These are phyloP conservation scores for Coemansia sp. DNA, from an alignment of 192 early-diverging fungal genomes.

Conservation along the genomic window DNA sequence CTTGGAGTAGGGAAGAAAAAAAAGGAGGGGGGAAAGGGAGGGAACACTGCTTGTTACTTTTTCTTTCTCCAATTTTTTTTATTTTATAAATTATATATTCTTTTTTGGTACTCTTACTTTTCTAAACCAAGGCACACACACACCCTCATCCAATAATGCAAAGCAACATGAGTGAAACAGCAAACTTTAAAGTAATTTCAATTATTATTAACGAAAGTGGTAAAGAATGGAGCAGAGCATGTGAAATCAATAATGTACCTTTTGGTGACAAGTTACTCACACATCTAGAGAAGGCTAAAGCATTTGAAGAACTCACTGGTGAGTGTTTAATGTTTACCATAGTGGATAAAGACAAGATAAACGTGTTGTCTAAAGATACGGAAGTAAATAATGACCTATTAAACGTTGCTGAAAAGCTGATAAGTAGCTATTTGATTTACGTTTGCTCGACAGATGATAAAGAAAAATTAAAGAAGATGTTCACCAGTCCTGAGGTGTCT, in stretches of 20 bases:
- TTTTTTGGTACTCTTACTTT: neutral
- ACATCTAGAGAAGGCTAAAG: too few relatives aligned
- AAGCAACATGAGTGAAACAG: too few relatives aligned
- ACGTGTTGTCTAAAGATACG: too few relatives aligned
- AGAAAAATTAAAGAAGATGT: neutral
- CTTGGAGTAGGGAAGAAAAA: neutral
- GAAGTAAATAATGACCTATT: neutral
- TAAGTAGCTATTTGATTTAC: neutral
- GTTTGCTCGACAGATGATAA: neutral
- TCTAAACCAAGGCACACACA: neutral
- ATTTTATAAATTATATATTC: neutral
- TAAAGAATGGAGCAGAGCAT: too few relatives aligned
- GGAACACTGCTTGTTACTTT: neutral
- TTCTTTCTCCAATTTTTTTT: neutral
- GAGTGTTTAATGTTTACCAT: too few relatives aligned
- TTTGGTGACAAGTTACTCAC: too few relatives aligned
- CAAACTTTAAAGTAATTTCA: neutral
- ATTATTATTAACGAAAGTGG: neutral
- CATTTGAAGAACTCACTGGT: too few relatives aligned
- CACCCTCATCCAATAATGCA: too few relatives aligned
- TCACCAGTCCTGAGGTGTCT: too few relatives aligned
- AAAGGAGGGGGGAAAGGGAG: neutral
- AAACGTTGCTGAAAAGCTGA: neutral
- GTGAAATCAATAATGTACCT: neutral
- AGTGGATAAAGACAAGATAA: too few relatives aligned